Evolutionary conservation across 176 grass and related monocot genomes (phyloP).

Genomic region (Dactylis glomerata): DNA sequence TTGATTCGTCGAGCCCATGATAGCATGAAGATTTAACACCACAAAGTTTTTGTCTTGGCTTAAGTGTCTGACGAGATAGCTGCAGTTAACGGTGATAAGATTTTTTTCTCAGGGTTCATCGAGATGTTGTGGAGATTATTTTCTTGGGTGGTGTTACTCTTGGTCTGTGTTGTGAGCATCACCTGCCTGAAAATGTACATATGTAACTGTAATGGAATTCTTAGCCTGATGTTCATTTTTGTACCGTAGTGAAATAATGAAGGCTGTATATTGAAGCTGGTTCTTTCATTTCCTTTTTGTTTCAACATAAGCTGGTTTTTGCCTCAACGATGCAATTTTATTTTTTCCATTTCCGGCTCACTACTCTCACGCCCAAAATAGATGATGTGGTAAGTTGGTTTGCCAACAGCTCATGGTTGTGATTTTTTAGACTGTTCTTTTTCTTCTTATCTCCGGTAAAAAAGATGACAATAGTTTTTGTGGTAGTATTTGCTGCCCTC

Average conservation of each 20-base stretch:
- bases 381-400: background rate
- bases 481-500: background rate
- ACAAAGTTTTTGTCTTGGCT: background rate
- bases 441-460: background rate
- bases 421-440: background rate
- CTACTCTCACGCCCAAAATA: background rate
- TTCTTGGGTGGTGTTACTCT: background rate
- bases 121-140: background rate
- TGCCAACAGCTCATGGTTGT: background rate
- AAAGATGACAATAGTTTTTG: background rate
- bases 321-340: background rate
- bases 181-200: background rate
- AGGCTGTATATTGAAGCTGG: background rate
- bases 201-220: background rate
- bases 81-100: background rate
- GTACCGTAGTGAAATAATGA: background rate
- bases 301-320: background rate
- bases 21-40: background rate
- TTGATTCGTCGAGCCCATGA: background rate
- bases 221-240: background rate
- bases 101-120: constrained; percentile 1
- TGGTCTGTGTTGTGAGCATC: background rate
- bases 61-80: background rate
- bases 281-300: background rate
- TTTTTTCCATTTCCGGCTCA: background rate